These are phyloP conservation scores for Lachnellula cervina DNA, from an alignment of 2,329 filamentous ascomycete species.

Conservation along the genomic window DNA sequence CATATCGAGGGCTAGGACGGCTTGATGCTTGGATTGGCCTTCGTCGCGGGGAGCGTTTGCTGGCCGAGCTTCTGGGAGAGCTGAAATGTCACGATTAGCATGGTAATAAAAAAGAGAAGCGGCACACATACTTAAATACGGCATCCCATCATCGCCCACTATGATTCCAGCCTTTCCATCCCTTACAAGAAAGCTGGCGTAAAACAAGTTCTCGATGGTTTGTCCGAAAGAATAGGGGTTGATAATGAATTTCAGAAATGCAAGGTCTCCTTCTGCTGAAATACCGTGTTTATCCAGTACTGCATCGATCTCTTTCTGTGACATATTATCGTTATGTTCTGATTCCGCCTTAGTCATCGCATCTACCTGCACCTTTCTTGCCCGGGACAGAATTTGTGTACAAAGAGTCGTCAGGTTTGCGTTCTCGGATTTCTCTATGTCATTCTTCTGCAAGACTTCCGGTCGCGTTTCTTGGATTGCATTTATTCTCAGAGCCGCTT, in stretches of 20 bases:
- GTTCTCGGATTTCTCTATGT: constrained; percentile 69
- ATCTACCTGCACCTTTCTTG: constrained; percentile 47
- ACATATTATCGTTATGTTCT: constrained; percentile 42
- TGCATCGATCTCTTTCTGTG: constrained; percentile 39
- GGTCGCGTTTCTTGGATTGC: constrained; percentile 68
- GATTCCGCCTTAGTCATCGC: constrained; percentile 43
- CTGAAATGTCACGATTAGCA: constrained; percentile 38
- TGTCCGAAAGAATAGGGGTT: constrained; percentile 90
- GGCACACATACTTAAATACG: constrained; percentile 66
- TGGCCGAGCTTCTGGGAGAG: constrained; percentile 39
- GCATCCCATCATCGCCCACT: constrained; percentile 67
- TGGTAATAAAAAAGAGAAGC: constrained; percentile 2
- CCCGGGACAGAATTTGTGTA: constrained; percentile 61
- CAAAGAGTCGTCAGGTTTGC: constrained; percentile 77
- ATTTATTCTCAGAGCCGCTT: constrained; percentile 60
- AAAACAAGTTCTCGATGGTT: constrained; percentile 95
- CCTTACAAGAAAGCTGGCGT: constrained; percentile 87
- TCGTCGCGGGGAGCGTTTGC: neutral
- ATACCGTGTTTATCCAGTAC: constrained; percentile 64
- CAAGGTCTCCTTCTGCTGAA: constrained; percentile 64
- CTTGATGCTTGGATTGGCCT: constrained; percentile 64
- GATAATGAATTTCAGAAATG: constrained; percentile 80
- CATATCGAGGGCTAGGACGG: constrained; percentile 84
- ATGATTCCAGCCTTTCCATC: constrained; percentile 76
- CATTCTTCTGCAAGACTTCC: constrained; percentile 68